Evolutionary conservation across 352 stramenopile species (phyloP), one percentile per base, ranked within the genome.

Genomic region (Pythium phragmitis): DNA sequence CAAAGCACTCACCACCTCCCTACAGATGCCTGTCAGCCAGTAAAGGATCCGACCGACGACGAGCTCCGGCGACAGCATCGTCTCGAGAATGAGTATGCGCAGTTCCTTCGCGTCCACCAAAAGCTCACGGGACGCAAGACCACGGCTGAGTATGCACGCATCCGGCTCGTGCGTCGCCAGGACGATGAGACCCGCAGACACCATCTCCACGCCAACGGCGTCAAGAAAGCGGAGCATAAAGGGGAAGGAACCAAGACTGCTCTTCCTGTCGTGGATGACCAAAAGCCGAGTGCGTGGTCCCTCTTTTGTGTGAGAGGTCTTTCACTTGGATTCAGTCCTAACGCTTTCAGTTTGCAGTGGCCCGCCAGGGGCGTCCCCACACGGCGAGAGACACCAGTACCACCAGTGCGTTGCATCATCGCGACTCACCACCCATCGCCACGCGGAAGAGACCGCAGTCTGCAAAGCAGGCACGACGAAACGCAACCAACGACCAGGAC

Each of bases 81-180:
- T 1, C 57, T 75, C 23, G 62, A 78, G 57, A 70, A 60, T 16
- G 67, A 74, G 28, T 65, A 67, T 3, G 45, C 28, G 13, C 77
- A 77, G 48, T 68, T 79, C 13, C 60, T 69, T 2, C 61, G 72
- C 17, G 53, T 49, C 7, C 73, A 86, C 49, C 77, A 80, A 28
- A 80, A 71, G 61, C 67, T 87, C 9, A 7, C 79, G 5, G 70
- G 76, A 19, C 80, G 65, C 67, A 89, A 87, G 63, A 82, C 70
- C 7, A 76, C 77, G 2, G 74, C 85, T 28, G 73, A 87, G 39
- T 82, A 82, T 43, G 76, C 74, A 9, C 60, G 63, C 9, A 45
- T 86, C 17, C 78, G 78, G 13, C 37, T 89, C 37, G 65, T 85
- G 11, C 74, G 65, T 2, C 74, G 76, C 1, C 70, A 79, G 47